Percentiles rank a stretch among this genome's conserved stretches.
phyloP scores from a whole-genome alignment of 164 flowering plant genomes.

The Vitis cinerea region DNA sequence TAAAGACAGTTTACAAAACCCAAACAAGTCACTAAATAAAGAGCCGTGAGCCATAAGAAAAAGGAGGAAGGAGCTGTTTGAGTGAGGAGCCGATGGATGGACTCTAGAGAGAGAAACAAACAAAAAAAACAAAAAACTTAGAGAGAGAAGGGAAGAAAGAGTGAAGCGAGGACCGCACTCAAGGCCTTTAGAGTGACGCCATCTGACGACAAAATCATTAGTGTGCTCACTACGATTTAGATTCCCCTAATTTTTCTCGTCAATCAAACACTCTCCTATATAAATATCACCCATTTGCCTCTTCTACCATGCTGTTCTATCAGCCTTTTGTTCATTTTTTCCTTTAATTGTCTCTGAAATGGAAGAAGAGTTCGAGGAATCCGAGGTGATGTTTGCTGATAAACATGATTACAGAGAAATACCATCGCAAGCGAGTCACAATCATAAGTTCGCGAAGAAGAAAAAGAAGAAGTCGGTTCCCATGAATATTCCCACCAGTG shows the following conservation, averaged over 20 bases:
- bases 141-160: background rate
- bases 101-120: background rate
- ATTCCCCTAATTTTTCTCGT: slow-evolving; percentile 1
- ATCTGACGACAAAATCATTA: slow-evolving; percentile 13
- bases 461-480: slow-evolving; percentile 26
- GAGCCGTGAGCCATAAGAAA: slow-evolving; percentile 31
- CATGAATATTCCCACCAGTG: slow-evolving; percentile 30
- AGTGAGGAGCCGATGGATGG: slow-evolving; percentile 5
- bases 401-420: slow-evolving; percentile 1
- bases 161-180: slow-evolving; percentile 21
- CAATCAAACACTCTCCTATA: background rate
- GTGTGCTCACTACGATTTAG: slow-evolving; percentile 21
- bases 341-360: slow-evolving; percentile 1
- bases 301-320: background rate
- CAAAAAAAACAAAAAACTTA: background rate
- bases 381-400: slow-evolving; percentile 36
- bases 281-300: background rate
- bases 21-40: background rate
- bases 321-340: background rate
- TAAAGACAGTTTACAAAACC: background rate
- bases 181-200: slow-evolving; percentile 19
- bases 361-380: slow-evolving; percentile 38
- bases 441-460: slow-evolving; percentile 4
- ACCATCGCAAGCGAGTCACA: background rate
- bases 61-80: background rate